Evolutionary conservation across 2,329 filamentous ascomycete genomes (phyloP).

Genomic region (Thermoascus crustaceus): DNA sequence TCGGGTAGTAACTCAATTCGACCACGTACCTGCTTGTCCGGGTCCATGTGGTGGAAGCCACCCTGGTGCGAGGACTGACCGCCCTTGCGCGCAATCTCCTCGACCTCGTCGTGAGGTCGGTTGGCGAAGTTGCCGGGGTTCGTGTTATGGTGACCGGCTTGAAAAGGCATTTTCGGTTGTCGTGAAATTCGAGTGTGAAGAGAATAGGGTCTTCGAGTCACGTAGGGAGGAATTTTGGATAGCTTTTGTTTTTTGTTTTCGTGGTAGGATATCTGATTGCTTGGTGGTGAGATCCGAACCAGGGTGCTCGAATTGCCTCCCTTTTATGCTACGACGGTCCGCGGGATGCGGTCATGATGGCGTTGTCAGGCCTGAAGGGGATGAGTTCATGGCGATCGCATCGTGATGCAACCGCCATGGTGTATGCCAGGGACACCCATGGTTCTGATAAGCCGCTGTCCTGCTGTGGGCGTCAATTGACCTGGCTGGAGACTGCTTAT

Average conservation of each 20-base stretch:
- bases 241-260: not conserved
- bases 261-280: not conserved
- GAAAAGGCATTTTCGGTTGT: not conserved
- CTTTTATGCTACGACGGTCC: slow-evolving; percentile 1
- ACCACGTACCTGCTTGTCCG: slow-evolving; percentile 4
- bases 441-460: not conserved
- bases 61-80: slow-evolving; percentile 34
- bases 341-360: not conserved
- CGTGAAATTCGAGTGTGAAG: not conserved
- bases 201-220: not conserved
- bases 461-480: too few relatives aligned
- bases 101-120: slow-evolving; percentile 42
- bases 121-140: slow-evolving; percentile 49
- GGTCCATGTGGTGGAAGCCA: slow-evolving; percentile 28
- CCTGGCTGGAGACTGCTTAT: too few relatives aligned
- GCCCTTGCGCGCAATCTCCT: slow-evolving; percentile 43
- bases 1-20: not conserved
- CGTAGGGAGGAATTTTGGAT: not conserved
- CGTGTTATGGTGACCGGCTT: slow-evolving; percentile 13
- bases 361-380: not conserved
- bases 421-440: not conserved
- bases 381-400: not conserved
- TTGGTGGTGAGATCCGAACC: not conserved
- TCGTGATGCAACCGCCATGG: not conserved
- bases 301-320: not conserved